These are phyloP conservation scores for Yamadazyma pseudoaaseri DNA, from an alignment of 1,139 yeast species.

Conservation along the genomic window DNA sequence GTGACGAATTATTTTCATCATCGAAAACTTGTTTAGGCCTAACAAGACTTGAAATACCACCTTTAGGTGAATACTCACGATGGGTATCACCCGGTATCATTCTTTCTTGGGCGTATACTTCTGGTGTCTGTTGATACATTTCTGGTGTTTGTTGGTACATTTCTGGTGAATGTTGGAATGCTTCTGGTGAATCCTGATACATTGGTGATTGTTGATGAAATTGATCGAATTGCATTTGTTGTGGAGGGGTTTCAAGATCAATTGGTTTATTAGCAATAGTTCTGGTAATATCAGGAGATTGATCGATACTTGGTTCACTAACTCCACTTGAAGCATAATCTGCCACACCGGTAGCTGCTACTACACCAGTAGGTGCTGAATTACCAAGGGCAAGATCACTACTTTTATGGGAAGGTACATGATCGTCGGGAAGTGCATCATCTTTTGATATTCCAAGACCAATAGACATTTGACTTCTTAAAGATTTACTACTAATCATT, in stretches of 20 bases:
- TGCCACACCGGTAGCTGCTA: constrained; percentile 1
- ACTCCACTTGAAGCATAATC: constrained; percentile 1
- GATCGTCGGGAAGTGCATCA: not conserved
- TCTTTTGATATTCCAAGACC: constrained; percentile 3
- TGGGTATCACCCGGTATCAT: not conserved
- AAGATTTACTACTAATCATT: constrained; percentile 2
- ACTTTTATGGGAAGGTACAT: not conserved
- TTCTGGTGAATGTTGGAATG: not conserved
- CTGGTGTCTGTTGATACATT: not conserved
- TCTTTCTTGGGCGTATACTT: constrained; percentile 8
- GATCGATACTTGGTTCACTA: not conserved
- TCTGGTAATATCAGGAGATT: constrained; percentile 1
- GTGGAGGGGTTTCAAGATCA: constrained; percentile 2
- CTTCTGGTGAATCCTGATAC: not conserved
- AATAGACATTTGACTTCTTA: constrained; percentile 3
- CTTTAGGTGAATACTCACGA: constrained; percentile 5
- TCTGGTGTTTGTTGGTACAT: not conserved
- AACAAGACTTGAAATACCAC: constrained; percentile 1
- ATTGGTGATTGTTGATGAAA: not conserved
- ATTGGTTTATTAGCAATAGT: not conserved
- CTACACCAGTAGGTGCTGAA: not conserved
- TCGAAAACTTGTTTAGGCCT: constrained; percentile 14
- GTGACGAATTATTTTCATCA: constrained; percentile 16
- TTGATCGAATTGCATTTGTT: not conserved
- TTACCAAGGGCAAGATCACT: constrained; percentile 1